These are phyloP conservation scores for Diaporthe citrichinensis DNA, from an alignment of 2,329 filamentous ascomycete genomes.

Conservation along the genomic window DNA sequence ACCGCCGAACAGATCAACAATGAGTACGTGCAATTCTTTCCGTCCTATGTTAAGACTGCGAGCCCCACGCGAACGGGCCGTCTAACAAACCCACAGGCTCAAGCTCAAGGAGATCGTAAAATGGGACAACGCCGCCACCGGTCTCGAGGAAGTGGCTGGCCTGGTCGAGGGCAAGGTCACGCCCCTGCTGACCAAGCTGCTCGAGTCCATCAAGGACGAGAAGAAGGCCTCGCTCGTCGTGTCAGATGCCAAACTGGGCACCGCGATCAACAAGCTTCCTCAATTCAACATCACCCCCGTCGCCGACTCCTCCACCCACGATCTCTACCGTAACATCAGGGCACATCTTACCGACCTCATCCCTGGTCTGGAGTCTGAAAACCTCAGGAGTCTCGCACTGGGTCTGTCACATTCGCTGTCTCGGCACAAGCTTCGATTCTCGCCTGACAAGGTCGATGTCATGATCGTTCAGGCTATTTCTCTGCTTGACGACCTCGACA, in stretches of 20 bases:
- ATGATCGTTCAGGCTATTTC: conserved; percentile 99
- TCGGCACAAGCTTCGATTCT: conserved; percentile 98
- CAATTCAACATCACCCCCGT: conserved; percentile 88
- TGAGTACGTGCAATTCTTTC: conserved; percentile 72
- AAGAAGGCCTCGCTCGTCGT: conserved; percentile 97
- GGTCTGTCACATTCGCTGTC: conserved; percentile 98
- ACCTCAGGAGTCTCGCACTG: conserved; percentile 93
- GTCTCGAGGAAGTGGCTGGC: conserved; percentile 90
- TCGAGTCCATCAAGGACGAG: conserved; percentile 94
- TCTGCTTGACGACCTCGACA: conserved; percentile 95
- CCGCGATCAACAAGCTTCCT: conserved; percentile 92
- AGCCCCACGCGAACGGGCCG: not conserved
- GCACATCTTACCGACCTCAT: conserved; percentile 92
- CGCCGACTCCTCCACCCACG: conserved; percentile 84
- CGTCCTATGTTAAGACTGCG: not conserved
- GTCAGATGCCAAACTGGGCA: conserved; percentile 91
- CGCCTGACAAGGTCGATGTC: conserved; percentile 97
- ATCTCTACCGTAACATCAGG: conserved; percentile 95
- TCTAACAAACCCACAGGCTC: conserved; percentile 67
- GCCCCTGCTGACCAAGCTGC: conserved; percentile 83
- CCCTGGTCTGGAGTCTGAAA: conserved; percentile 86
- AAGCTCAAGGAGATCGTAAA: conserved; percentile 98
- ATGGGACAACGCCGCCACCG: conserved; percentile 93
- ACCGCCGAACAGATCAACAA: conserved; percentile 88
- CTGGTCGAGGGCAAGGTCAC: conserved; percentile 96